A percentile compares a stretch with the other conserved stretches of the same genome.
Conservation (phyloP, 73 alveolate genomes). For the Uronychia setigera region DNA sequence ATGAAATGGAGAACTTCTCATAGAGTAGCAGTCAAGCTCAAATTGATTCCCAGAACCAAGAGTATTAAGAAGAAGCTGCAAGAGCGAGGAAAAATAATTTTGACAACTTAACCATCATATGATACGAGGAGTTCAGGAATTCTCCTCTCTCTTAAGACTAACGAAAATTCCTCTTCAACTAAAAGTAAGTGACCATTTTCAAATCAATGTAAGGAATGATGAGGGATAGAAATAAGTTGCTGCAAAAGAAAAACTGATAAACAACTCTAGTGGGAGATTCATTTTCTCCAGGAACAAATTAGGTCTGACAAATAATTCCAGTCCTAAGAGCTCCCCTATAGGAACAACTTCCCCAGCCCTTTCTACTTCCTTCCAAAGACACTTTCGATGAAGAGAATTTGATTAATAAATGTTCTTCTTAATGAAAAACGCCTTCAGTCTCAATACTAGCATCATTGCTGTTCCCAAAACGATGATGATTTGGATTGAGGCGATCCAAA, state of each 20-base stretch:
- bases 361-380: not conserved
- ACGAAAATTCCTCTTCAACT: not conserved
- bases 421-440: conserved; percentile 1
- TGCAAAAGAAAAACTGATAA: not conserved
- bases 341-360: not conserved
- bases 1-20: too few relatives aligned
- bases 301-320: not conserved
- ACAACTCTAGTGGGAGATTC: not conserved
- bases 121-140: not conserved
- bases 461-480: not conserved
- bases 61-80: too few relatives aligned
- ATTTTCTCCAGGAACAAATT: not conserved
- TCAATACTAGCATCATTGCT: not conserved
- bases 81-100: too few relatives aligned
- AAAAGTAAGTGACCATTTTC: not conserved
- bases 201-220: not conserved
- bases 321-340: not conserved
- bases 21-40: too few relatives aligned
- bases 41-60: too few relatives aligned
- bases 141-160: not conserved
- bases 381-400: not conserved
- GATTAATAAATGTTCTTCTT: not conserved
- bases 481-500: not conserved
- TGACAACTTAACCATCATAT: not conserved
- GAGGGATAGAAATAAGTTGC: too few relatives aligned